phyloP scores from a whole-genome alignment of 2,329 filamentous ascomycete genomes.

The Escovopsis weberi region DNA sequence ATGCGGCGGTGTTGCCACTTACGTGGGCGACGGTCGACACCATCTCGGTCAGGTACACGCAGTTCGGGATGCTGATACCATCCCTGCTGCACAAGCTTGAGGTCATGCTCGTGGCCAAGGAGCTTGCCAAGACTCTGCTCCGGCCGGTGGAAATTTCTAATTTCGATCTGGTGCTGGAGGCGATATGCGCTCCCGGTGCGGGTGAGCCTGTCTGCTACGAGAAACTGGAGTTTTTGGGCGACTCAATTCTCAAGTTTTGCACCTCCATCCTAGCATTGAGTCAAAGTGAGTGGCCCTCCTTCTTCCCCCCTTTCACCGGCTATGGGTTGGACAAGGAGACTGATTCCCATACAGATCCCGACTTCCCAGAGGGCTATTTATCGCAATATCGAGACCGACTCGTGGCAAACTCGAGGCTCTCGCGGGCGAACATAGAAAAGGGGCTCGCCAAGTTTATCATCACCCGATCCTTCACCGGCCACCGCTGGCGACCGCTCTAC shows the following conservation, averaged over 20 bases:
- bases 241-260: slow-evolving; percentile 65
- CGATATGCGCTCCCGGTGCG: slow-evolving; percentile 54
- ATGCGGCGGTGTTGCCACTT: slow-evolving; percentile 29
- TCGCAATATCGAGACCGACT: slow-evolving; percentile 51
- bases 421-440: slow-evolving; percentile 43
- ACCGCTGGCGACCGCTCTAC: slow-evolving; percentile 59
- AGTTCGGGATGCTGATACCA: slow-evolving; percentile 52
- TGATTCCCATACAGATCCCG: slow-evolving; percentile 32
- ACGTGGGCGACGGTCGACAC: slow-evolving; percentile 34
- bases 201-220: slow-evolving; percentile 57
- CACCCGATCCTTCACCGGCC: slow-evolving; percentile 48
- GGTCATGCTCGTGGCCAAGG: slow-evolving; percentile 44
- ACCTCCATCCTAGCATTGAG: slow-evolving; percentile 50
- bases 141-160: slow-evolving; percentile 34
- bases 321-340: neutral
- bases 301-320: neutral
- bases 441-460: slow-evolving; percentile 64
- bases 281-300: slow-evolving; percentile 25
- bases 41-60: slow-evolving; percentile 27
- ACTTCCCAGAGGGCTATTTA: slow-evolving; percentile 66
- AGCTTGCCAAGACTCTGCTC: slow-evolving; percentile 31
- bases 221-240: slow-evolving; percentile 73
- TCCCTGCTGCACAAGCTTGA: slow-evolving; percentile 59
- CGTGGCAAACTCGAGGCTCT: slow-evolving; percentile 63
- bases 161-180: slow-evolving; percentile 44